Evolutionary conservation across 2,329 filamentous ascomycete species (phyloP), one percentile per base, ranked within the genome.

Genomic region (Zasmidium angulare): DNA sequence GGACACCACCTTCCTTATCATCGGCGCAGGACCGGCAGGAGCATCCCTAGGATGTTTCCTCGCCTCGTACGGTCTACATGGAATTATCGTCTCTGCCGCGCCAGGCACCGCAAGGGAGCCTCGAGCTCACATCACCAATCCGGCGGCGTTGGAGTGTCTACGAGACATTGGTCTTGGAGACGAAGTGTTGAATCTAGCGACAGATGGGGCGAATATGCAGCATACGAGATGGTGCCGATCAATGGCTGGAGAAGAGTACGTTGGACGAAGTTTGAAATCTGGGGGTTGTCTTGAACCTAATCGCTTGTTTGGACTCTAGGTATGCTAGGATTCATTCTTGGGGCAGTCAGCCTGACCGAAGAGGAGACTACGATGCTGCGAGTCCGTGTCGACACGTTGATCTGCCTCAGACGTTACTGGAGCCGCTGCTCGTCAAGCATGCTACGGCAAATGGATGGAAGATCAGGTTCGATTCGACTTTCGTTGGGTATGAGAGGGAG

Each of bases 91-190:
- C 53, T 78, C 78, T 6, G 68, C 77, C 2, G 77, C 79, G 0
- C 71, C 81, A 0, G 77, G 78, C 2, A 84, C 80, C 0, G 82
- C 84, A 1, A 74, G 82, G 58, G 85, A 83, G 0, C 84, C 84
- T 1, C 74, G 84, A 40, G 84, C 84, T 1, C 84, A 87, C 66
- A 84, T 86, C 56, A 85, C 81, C 31, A 87, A 86, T 67, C 81
- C 81, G 71, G 83, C 82, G 0, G 82, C 82, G 0, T 57, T 66
- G 46, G 85, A 80, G 69, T 79, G 76, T 65, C 69, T 80, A 9
- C 73, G 78, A 26, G 78, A 79, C 60, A 77, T 80, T 46, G 77
- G 74, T 2, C 69, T 80, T 9, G 77, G 78, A 49, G 70, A 75
- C 10, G 70, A 74, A 40, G 72, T 72, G 55, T 40, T 71, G 2